phyloP scores from a whole-genome alignment of 768 basidiomycete genomes.

The Auricularia auricula-judae region DNA sequence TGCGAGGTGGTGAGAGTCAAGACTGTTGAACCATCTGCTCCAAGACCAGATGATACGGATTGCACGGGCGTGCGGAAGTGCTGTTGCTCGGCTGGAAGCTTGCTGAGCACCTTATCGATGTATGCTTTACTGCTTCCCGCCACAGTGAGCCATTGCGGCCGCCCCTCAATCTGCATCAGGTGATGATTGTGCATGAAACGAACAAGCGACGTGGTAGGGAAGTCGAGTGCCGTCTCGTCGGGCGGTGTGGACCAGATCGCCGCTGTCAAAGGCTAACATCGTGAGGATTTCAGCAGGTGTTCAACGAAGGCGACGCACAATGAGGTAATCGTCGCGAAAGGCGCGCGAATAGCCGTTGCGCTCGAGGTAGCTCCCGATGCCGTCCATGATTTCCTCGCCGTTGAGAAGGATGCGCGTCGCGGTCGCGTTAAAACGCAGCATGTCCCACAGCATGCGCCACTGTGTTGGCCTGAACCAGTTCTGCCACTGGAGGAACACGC shows the following conservation, averaged over 20 bases:
- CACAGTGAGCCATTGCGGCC: slow-evolving; percentile 25
- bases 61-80: slow-evolving; percentile 21
- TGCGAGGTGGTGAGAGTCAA: slow-evolving; percentile 16
- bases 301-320: slow-evolving; percentile 14
- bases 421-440: slow-evolving; percentile 23
- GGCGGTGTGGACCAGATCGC: slow-evolving; percentile 27
- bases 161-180: slow-evolving; percentile 21
- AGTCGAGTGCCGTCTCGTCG: slow-evolving; percentile 15
- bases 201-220: slow-evolving; percentile 20
- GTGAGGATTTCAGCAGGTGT: background rate
- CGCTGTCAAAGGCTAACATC: slow-evolving; percentile 24
- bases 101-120: slow-evolving; percentile 18
- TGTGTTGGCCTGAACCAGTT: slow-evolving; percentile 22
- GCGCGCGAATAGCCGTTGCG: slow-evolving; percentile 21
- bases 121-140: slow-evolving; percentile 18
- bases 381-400: slow-evolving; percentile 7
- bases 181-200: slow-evolving; percentile 27
- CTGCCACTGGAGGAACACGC: slow-evolving; percentile 20
- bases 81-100: slow-evolving; percentile 16
- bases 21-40: slow-evolving; percentile 3
- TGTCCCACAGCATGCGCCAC: slow-evolving; percentile 23
- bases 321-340: slow-evolving; percentile 25
- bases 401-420: slow-evolving; percentile 8
- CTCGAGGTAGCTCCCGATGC: slow-evolving; percentile 22
- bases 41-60: slow-evolving; percentile 8